Percentiles rank a stretch among this genome's conserved stretches.
Conservation (phyloP, 768 basidiomycete genomes). For the Leccinum disarticulatum region DNA sequence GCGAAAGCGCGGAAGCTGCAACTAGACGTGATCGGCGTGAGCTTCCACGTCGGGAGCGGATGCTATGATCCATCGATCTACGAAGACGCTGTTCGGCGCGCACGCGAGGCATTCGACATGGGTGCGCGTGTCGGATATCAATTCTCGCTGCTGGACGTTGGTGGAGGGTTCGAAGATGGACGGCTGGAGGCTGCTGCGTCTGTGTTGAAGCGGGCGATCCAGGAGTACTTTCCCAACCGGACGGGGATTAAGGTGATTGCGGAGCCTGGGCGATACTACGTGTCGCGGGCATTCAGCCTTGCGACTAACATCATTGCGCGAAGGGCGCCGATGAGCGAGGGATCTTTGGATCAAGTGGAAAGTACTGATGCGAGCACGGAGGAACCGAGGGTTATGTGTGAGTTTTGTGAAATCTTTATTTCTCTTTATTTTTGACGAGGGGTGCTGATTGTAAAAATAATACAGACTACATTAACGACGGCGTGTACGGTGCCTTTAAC, state of each 20-base stretch:
- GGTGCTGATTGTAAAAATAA: constrained; percentile 5
- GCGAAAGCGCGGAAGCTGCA: constrained; percentile 73
- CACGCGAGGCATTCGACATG: constrained; percentile 85
- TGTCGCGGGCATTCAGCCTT: constrained; percentile 87
- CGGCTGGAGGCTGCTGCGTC: constrained; percentile 79
- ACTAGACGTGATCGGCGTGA: constrained; percentile 89
- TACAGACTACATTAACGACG: constrained; percentile 98
- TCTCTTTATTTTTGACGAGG: background rate
- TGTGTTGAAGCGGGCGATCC: constrained; percentile 69
- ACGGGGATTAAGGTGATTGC: constrained; percentile 78
- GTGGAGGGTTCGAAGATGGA: constrained; percentile 92
- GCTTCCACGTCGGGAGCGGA: constrained; percentile 97
- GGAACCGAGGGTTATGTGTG: constrained; percentile 82
- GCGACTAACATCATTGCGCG: constrained; percentile 94
- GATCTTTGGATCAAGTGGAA: constrained; percentile 24
- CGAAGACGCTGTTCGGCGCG: constrained; percentile 83
- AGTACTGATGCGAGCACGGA: constrained; percentile 28
- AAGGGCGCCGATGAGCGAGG: constrained; percentile 53
- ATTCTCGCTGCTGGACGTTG: constrained; percentile 87
- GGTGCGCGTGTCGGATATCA: constrained; percentile 75
- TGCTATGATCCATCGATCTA: constrained; percentile 93
- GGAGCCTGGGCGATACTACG: constrained; percentile 94
- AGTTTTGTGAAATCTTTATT: constrained; percentile 38
- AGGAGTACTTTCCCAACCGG: constrained; percentile 75
- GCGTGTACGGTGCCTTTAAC: constrained; percentile 96